These are phyloP conservation scores for Ceratobasidium sp. DNA, from an alignment of 1,284 basidiomycete species.

Conservation along the genomic window DNA sequence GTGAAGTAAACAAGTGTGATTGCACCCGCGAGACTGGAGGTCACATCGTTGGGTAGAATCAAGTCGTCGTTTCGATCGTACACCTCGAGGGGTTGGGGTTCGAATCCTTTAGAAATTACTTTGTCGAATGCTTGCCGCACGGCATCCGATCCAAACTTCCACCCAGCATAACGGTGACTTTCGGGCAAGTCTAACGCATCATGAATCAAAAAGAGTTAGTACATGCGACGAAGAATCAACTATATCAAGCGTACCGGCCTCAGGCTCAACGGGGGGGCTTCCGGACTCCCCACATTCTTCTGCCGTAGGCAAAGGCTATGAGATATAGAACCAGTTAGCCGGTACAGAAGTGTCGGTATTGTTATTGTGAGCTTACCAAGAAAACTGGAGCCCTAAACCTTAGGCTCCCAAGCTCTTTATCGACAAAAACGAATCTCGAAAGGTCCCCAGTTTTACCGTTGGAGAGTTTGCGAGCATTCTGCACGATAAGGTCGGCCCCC, in stretches of 20 bases:
- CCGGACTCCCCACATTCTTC: constrained; percentile 1
- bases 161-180: neutral
- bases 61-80: neutral
- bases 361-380: neutral
- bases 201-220: neutral
- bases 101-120: neutral
- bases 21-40: neutral
- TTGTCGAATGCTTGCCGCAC: neutral
- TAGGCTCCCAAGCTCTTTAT: neutral
- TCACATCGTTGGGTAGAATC: neutral
- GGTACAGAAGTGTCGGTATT: no score
- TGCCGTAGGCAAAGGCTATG: neutral
- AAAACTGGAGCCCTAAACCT: neutral
- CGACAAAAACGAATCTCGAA: neutral
- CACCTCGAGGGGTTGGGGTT: neutral
- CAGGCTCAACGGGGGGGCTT: neutral
- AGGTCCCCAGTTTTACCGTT: neutral
- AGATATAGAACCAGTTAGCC: no score
- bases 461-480: neutral
- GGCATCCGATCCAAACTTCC: neutral
- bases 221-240: neutral
- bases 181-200: neutral
- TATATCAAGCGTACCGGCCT: neutral
- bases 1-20: neutral
- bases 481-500: neutral